Percentiles rank a stretch among this genome's conserved stretches.
phyloP scores from a whole-genome alignment of 495 filamentous ascomycete genomes.

The Opeltia flavorubescens region DNA sequence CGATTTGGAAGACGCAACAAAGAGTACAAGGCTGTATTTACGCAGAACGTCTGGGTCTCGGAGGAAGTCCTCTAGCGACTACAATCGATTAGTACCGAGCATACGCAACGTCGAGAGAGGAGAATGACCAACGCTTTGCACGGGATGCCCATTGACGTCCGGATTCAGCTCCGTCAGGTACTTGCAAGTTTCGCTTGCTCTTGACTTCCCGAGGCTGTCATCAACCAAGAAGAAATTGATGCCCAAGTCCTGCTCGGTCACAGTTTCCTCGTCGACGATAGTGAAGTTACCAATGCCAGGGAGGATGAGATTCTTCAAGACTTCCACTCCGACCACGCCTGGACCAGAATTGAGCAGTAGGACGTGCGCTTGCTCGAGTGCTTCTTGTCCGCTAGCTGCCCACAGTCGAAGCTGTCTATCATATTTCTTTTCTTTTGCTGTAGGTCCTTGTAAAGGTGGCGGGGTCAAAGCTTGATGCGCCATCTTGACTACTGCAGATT shows the following conservation, averaged over 20 bases:
- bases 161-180: slow-evolving; percentile 84
- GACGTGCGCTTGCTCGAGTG: slow-evolving; percentile 78
- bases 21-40: slow-evolving; percentile 60
- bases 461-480: slow-evolving; percentile 10
- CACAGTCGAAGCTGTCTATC: slow-evolving; percentile 91
- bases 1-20: slow-evolving; percentile 51
- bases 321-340: slow-evolving; percentile 76
- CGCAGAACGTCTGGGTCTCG: slow-evolving; percentile 30
- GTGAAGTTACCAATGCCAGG: slow-evolving; percentile 92
- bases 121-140: slow-evolving; percentile 32
- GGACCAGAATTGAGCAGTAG: slow-evolving; percentile 65
- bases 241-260: slow-evolving; percentile 72
- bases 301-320: slow-evolving; percentile 90
- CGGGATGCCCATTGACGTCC: slow-evolving; percentile 65
- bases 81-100: not conserved
- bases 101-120: not conserved
- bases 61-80: slow-evolving; percentile 28
- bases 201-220: slow-evolving; percentile 58
- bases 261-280: slow-evolving; percentile 67
- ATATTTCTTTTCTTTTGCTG: slow-evolving; percentile 86
- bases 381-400: slow-evolving; percentile 83
- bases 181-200: slow-evolving; percentile 62
- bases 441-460: slow-evolving; percentile 31
- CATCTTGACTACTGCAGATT: too few species aligned
- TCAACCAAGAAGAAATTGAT: slow-evolving; percentile 95